A percentile compares a stretch with the other conserved stretches of the same genome.
phyloP scores from a whole-genome alignment of 2,329 filamentous ascomycete genomes.

The Xylogone sp. region DNA sequence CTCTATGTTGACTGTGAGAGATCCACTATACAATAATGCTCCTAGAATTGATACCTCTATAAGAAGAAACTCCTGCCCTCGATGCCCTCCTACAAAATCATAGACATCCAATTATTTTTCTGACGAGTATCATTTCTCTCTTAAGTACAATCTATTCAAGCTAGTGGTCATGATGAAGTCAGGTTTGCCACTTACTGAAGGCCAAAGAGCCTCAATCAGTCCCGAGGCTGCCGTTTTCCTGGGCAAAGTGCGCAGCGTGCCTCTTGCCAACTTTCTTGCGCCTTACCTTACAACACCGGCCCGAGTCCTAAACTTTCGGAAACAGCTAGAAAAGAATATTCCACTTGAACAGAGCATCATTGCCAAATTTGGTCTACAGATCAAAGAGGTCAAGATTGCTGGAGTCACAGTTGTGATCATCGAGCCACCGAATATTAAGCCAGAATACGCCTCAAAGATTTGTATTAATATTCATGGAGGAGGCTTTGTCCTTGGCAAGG shows the following conservation, averaged over 20 bases:
- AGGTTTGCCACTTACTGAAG: not conserved
- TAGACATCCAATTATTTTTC: no score
- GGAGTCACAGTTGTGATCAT: not conserved
- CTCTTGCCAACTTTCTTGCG: not conserved
- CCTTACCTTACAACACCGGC: not conserved
- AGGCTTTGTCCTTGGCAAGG: constrained; percentile 60
- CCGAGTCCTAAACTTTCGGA: not conserved
- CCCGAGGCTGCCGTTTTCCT: not conserved
- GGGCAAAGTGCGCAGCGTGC: not conserved
- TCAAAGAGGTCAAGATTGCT: constrained; percentile 10
- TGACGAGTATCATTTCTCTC: not conserved
- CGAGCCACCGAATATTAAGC: not conserved
- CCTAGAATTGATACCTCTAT: no score
- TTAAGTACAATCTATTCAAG: not conserved
- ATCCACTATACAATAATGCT: not conserved
- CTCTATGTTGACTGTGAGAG: not conserved
- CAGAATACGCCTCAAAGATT: constrained; percentile 16
- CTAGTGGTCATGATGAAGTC: not conserved
- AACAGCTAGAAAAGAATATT: not conserved
- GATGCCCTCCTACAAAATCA: no score
- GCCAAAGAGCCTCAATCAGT: not conserved
- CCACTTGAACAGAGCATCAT: constrained; percentile 4
- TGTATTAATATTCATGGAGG: constrained; percentile 67
- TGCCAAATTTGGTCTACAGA: constrained; percentile 9
- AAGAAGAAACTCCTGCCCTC: no score